phyloP scores from a whole-genome alignment of 2,329 filamentous ascomycete genomes.

The Cordyceps javanica region DNA sequence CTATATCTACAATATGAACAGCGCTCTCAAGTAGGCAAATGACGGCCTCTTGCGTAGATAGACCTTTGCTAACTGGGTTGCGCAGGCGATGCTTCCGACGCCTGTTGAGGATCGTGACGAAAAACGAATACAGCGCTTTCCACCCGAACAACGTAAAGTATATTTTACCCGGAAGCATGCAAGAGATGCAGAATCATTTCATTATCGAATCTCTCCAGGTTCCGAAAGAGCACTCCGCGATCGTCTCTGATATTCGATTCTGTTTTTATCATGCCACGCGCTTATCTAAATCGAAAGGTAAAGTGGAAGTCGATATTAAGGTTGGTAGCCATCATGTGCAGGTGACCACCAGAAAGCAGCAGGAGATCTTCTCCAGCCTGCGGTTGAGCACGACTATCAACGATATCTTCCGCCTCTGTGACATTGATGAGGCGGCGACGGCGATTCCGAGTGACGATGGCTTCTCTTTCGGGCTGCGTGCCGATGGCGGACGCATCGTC shows the following conservation, averaged over 20 bases:
- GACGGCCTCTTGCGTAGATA: neutral
- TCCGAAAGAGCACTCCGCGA: constrained; percentile 64
- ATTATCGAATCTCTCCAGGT: constrained; percentile 60
- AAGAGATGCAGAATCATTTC: constrained; percentile 61
- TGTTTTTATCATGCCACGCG: constrained; percentile 60
- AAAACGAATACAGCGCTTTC: constrained; percentile 54
- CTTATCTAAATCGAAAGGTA: constrained; percentile 63
- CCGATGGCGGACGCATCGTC: constrained; percentile 63
- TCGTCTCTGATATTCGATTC: constrained; percentile 59
- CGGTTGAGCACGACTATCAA: constrained; percentile 59
- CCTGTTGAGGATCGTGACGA: constrained; percentile 54
- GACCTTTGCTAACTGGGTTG: neutral
- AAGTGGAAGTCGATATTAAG: constrained; percentile 63
- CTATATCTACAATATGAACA: constrained; percentile 71
- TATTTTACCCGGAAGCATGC: constrained; percentile 57
- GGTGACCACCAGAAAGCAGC: constrained; percentile 62
- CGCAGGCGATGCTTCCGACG: constrained; percentile 57
- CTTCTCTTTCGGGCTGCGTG: constrained; percentile 59
- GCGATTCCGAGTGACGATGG: constrained; percentile 61
- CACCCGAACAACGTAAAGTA: constrained; percentile 62
- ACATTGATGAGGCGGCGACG: constrained; percentile 61
- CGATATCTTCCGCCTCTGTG: constrained; percentile 62
- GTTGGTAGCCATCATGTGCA: constrained; percentile 65
- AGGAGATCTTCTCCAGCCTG: constrained; percentile 59
- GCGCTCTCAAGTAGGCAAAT: constrained; percentile 49